These are phyloP conservation scores for Cokeromyces recurvatus DNA, from an alignment of 371 early-diverging fungal species.

Conservation along the genomic window DNA sequence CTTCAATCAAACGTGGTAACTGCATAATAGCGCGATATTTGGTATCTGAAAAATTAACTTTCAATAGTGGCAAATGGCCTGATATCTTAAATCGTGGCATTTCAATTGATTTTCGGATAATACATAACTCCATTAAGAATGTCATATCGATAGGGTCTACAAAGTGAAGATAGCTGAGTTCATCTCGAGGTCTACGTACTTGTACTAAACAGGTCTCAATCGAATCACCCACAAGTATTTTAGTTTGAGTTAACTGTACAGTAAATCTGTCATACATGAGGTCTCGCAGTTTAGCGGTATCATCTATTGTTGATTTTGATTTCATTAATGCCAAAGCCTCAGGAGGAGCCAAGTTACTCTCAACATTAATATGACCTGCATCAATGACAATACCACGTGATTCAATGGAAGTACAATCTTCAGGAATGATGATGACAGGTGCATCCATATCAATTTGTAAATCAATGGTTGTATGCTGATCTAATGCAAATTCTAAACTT, in stretches of 20 bases:
- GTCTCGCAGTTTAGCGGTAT: conserved; percentile 66
- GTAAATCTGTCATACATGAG: conserved; percentile 91
- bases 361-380: conserved; percentile 88
- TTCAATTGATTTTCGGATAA: conserved; percentile 73
- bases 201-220: conserved; percentile 71
- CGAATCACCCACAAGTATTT: conserved; percentile 79
- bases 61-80: conserved; percentile 82
- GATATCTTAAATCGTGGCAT: conserved; percentile 74
- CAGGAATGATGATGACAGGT: conserved; percentile 94
- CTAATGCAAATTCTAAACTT: conserved; percentile 83
- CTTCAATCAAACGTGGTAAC: conserved; percentile 57
- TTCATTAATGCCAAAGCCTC: conserved; percentile 66
- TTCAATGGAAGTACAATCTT: conserved; percentile 64
- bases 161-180: conserved; percentile 64
- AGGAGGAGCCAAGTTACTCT: conserved; percentile 76
- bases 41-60: conserved; percentile 89
- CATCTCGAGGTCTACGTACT: conserved; percentile 42
- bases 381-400: conserved; percentile 82
- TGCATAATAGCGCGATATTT: conserved; percentile 92
- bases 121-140: conserved; percentile 80
- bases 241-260: conserved; percentile 76
- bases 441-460: conserved; percentile 94
- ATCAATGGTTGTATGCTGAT: conserved; percentile 85
- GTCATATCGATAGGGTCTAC: conserved; percentile 86
- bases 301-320: conserved; percentile 58